Conservation (phyloP, 208 protist genomes). For the Acanthamoeba healyi region DNA sequence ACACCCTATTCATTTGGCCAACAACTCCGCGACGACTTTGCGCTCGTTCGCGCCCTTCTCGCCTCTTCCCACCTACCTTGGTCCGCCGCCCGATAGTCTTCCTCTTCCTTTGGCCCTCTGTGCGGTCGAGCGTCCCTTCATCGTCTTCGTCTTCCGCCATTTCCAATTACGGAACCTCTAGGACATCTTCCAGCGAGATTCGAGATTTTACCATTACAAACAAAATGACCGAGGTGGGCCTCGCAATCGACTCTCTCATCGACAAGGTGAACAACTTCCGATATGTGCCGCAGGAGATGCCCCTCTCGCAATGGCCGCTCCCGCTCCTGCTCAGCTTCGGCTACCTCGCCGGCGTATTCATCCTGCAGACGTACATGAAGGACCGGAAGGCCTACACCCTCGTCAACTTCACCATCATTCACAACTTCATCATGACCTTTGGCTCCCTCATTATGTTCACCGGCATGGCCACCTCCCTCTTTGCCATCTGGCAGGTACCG, state of each 20-base stretch:
- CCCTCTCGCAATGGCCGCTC: background rate
- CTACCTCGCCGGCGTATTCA: slow-evolving; percentile 35
- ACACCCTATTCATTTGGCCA: too few relatives aligned
- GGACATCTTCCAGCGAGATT: too few relatives aligned
- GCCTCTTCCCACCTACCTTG: too few relatives aligned
- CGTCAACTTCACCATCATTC: slow-evolving; percentile 16
- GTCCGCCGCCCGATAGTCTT: too few relatives aligned
- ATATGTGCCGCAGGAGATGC: slow-evolving; percentile 66
- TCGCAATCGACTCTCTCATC: background rate
- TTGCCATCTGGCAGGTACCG: slow-evolving; percentile 37
- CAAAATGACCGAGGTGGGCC: background rate
- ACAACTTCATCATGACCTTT: slow-evolving; percentile 69
- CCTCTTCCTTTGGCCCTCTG: too few relatives aligned
- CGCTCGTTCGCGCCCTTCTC: too few relatives aligned
- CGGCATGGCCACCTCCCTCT: slow-evolving; percentile 62
- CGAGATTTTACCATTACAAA: too few relatives aligned
- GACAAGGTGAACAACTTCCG: slow-evolving; percentile 74
- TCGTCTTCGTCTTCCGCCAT: too few relatives aligned
- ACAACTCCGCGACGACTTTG: too few relatives aligned
- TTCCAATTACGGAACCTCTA: too few relatives aligned
- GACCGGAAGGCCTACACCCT: slow-evolving; percentile 31
- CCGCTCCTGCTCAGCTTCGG: slow-evolving; percentile 43
- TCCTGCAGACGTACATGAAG: slow-evolving; percentile 56
- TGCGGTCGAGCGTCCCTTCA: too few relatives aligned
- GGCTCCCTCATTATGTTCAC: slow-evolving; percentile 51